Conservation (phyloP, 2,329 filamentous ascomycete species). For the Ustilaginoidea virens region DNA sequence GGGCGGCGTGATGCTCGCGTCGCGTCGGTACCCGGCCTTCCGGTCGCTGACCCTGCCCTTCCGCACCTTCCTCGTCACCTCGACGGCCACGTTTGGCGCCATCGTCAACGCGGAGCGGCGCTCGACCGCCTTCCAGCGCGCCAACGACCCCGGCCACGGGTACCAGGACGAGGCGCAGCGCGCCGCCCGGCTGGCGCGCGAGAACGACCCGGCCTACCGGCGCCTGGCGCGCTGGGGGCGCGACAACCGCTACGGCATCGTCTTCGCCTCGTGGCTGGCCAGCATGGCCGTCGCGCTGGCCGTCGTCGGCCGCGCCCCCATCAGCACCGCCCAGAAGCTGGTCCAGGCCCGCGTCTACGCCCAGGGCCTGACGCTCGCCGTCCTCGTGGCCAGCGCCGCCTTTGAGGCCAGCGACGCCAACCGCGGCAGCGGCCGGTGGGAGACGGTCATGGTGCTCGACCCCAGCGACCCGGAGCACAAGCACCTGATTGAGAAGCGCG, state of each 20-base stretch:
- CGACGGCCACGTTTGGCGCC: slow-evolving; percentile 66
- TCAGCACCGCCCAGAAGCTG: slow-evolving; percentile 68
- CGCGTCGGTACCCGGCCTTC: slow-evolving; percentile 61
- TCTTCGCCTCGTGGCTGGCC: slow-evolving; percentile 67
- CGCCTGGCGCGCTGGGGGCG: slow-evolving; percentile 58
- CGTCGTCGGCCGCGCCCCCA: slow-evolving; percentile 61
- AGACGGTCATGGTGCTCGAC: slow-evolving; percentile 69
- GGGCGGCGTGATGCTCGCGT: slow-evolving; percentile 51
- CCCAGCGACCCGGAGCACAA: slow-evolving; percentile 72
- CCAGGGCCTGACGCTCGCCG: slow-evolving; percentile 73
- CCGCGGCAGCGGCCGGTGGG: slow-evolving; percentile 62
- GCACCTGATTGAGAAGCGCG: slow-evolving; percentile 69
- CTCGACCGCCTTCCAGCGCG: slow-evolving; percentile 48
- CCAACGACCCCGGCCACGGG: slow-evolving; percentile 48
- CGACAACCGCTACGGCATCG: slow-evolving; percentile 74
- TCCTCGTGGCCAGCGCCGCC: slow-evolving; percentile 66
- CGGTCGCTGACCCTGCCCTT: slow-evolving; percentile 74
- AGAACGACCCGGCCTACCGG: slow-evolving; percentile 40
- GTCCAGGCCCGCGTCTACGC: slow-evolving; percentile 93
- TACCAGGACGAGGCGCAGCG: slow-evolving; percentile 51
- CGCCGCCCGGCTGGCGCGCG: slow-evolving; percentile 35
- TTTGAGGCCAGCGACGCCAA: slow-evolving; percentile 70
- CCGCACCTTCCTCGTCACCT: slow-evolving; percentile 78
- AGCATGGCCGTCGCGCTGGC: slow-evolving; percentile 62
- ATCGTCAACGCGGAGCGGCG: slow-evolving; percentile 76